Evolutionary conservation across 2,329 filamentous ascomycete species (phyloP).

Genomic region (Emydomyces testavorans): DNA sequence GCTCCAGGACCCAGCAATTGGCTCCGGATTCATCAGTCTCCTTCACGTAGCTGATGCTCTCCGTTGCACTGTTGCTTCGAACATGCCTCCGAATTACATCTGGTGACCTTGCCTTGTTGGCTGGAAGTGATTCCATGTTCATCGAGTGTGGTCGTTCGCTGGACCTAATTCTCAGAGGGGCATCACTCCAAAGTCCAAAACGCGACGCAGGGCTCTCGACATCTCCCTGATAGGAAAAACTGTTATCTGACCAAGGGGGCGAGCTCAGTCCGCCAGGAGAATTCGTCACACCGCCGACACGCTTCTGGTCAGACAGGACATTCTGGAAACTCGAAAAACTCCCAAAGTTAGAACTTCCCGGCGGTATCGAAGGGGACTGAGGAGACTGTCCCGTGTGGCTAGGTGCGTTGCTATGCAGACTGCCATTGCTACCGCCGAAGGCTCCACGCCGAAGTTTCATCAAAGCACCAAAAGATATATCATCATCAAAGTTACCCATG

Average conservation of each 20-base stretch:
- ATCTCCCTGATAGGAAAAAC: neutral
- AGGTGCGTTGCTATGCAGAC: conserved; percentile 46
- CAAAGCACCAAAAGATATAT: conserved; percentile 62
- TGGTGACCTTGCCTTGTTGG: neutral
- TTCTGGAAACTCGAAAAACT: conserved; percentile 29
- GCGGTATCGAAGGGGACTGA: conserved; percentile 22
- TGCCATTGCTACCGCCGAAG: conserved; percentile 71
- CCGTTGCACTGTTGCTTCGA: conserved; percentile 26
- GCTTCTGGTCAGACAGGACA: conserved; percentile 2
- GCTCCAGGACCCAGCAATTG: conserved; percentile 30
- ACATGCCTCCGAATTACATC: conserved; percentile 19
- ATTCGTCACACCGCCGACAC: neutral
- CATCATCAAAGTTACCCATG: conserved; percentile 49
- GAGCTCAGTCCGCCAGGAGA: neutral
- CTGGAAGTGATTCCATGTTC: conserved; percentile 7
- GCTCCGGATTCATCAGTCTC: conserved; percentile 22
- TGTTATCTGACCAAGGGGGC: neutral
- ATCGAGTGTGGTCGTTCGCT: conserved; percentile 2
- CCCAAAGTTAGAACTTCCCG: conserved; percentile 24
- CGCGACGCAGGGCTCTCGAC: neutral
- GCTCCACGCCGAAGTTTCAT: conserved; percentile 61
- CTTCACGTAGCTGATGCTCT: conserved; percentile 29
- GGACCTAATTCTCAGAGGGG: neutral
- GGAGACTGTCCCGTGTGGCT: conserved; percentile 31
- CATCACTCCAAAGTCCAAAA: neutral